Percentiles rank a stretch among this genome's conserved stretches.
Evolutionary conservation across 2,329 filamentous ascomycete genomes (phyloP).

Genomic region (Dactylellina cionopaga): DNA sequence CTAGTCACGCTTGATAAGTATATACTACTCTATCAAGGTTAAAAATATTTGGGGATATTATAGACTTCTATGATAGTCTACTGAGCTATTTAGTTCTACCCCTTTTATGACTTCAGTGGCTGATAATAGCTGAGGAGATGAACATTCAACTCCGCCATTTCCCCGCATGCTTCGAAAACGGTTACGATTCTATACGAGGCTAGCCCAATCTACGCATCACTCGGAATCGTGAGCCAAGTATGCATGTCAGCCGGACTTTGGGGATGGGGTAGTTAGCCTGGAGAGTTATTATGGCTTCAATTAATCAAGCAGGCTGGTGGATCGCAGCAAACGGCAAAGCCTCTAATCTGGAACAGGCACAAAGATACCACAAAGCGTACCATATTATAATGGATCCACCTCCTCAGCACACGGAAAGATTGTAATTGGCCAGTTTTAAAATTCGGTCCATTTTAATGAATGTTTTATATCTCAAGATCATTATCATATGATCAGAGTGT

Average conservation of each 20-base stretch:
- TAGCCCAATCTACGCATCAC: too few relatives aligned
- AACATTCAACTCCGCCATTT: slow-evolving; percentile 36
- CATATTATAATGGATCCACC: background rate
- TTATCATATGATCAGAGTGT: slow-evolving; percentile 32
- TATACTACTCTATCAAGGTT: background rate
- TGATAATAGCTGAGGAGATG: background rate
- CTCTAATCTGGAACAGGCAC: background rate
- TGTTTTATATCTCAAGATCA: slow-evolving; percentile 37
- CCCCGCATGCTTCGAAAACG: slow-evolving; percentile 6
- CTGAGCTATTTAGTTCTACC: slow-evolving; percentile 36
- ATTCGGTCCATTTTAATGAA: slow-evolving; percentile 16
- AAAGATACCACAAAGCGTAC: background rate
- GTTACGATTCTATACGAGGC: too few relatives aligned
- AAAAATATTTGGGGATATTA: background rate
- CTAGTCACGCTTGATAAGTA: slow-evolving; percentile 21
- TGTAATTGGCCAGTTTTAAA: slow-evolving; percentile 42
- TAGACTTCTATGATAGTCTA: slow-evolving; percentile 16
- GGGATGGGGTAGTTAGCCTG: slow-evolving; percentile 25
- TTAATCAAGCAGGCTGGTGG: too few relatives aligned
- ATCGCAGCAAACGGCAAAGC: too few relatives aligned
- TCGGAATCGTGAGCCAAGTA: too few relatives aligned
- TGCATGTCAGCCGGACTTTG: slow-evolving; percentile 17
- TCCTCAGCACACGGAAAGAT: background rate
- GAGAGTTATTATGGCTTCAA: background rate
- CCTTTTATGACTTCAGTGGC: slow-evolving; percentile 22